These are phyloP conservation scores for Fusarium veterinarium DNA, from an alignment of 2,329 filamentous ascomycete species.

Conservation along the genomic window DNA sequence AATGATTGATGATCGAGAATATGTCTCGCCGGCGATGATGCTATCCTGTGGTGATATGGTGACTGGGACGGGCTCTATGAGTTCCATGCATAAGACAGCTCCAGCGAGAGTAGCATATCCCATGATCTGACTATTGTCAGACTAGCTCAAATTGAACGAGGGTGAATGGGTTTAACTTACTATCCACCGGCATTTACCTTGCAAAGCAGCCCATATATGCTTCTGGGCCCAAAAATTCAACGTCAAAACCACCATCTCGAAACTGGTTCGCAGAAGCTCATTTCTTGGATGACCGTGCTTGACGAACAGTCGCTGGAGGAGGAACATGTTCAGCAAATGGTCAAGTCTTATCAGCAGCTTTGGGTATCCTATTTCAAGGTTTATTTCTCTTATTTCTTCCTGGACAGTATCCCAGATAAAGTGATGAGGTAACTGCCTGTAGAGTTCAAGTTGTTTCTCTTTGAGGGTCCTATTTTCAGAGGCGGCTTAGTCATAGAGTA, in stretches of 20 bases:
- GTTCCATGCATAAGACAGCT: neutral
- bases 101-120: neutral
- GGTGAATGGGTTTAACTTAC: neutral
- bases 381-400: neutral
- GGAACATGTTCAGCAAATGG: neutral
- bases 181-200: neutral
- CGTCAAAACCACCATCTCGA: neutral
- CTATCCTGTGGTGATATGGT: rapidly evolving
- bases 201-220: neutral
- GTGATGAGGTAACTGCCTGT: neutral
- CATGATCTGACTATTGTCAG: neutral
- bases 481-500: too few relatives aligned
- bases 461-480: neutral
- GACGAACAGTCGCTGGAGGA: neutral
- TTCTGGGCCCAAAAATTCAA: neutral
- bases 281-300: neutral
- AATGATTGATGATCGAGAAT: neutral
- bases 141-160: neutral
- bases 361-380: neutral
- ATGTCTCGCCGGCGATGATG: neutral
- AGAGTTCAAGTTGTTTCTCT: neutral
- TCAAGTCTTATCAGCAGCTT: neutral
- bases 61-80: neutral
- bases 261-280: neutral
- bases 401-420: neutral